Evolutionary conservation across 495 filamentous ascomycete genomes (phyloP), one percentile per base, ranked within the genome.

Genomic region (Podospora pseudoanserina): DNA sequence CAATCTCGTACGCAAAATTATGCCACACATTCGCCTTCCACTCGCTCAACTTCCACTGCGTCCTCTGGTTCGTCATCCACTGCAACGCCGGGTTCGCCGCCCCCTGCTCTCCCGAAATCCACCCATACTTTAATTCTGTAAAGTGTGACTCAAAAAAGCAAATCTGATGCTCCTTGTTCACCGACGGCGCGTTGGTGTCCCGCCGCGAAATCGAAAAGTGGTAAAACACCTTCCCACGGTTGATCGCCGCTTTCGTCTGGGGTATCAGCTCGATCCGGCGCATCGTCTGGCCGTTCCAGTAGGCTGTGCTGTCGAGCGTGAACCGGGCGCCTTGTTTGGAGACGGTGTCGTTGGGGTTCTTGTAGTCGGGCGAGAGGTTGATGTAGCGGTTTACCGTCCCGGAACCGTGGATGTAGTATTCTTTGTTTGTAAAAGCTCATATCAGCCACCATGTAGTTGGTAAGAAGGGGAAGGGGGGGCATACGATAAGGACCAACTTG

Each of bases 141-240:
- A 91, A 92, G 80, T 91, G 89, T 74, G 82, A 86, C 81, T 91
- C 84, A 72, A 92, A 92, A 80, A 92, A 92, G 71, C 83, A 85
- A 66, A 92, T 88, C 77, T 92, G 90, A 73, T 92, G 90, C 80
- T 92, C 90, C 64, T 87, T 83, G 4, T 79, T 81, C 1, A 82
- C 79, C 32, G 80, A 83, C 0, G 90, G 90, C 0, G 87, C 75
- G 76, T 91, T 91, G 30, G 79, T 82, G 61, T 81, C 78, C 11
- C 75, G 81, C 59, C 84, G 83, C 81, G 85, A 85, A 65, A 92
- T 79, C 11, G 83, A 86, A 76, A 92, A 92, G 75, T 92, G 90
- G 75, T 92, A 92, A 76, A 79, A 90, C 27, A 90, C 79, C 59
- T 82, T 85, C 20, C 90, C 88, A 19, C 77, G 71, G 57, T 86